A percentile compares a stretch with the other conserved stretches of the same genome.
phyloP scores from a whole-genome alignment of 305 asterid genomes.

The Rubia balearica region DNA sequence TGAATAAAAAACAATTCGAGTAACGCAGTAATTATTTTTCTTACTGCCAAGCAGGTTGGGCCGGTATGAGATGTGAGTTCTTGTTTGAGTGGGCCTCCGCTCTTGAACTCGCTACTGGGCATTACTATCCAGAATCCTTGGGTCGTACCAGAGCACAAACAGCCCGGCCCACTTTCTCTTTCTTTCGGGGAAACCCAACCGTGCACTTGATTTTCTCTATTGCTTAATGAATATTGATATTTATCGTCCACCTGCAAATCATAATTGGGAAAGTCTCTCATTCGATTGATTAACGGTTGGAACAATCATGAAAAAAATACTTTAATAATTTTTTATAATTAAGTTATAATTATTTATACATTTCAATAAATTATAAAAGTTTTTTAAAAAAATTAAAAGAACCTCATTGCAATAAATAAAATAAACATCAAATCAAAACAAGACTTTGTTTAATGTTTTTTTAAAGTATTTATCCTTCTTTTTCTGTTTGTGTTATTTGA shows the following conservation, averaged over 20 bases:
- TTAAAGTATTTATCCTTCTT: too few relatives aligned
- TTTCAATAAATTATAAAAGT: too few relatives aligned
- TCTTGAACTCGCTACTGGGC: constrained; percentile 22
- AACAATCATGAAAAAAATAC: too few relatives aligned
- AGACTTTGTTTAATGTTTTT: too few relatives aligned
- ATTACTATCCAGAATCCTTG: constrained; percentile 29
- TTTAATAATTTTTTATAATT: too few relatives aligned
- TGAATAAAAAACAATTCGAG: neutral
- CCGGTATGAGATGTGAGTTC: constrained; percentile 29
- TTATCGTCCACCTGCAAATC: constrained; percentile 26
- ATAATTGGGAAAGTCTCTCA: too few relatives aligned
- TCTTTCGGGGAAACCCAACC: constrained; percentile 22
- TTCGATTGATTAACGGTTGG: too few relatives aligned
- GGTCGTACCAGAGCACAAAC: constrained; percentile 3
- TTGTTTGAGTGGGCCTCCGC: constrained; percentile 24
- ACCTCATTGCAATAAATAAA: too few relatives aligned
- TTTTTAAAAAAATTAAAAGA: too few relatives aligned
- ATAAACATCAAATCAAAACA: too few relatives aligned
- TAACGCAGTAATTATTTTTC: neutral
- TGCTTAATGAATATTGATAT: constrained; percentile 22
- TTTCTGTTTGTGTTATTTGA: too few relatives aligned
- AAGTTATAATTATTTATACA: too few relatives aligned
- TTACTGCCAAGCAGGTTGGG: constrained; percentile 18
- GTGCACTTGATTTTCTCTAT: constrained; percentile 22
- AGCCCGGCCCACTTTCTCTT: neutral